phyloP scores from a whole-genome alignment of 768 basidiomycete species.

The Suillus luteus region DNA sequence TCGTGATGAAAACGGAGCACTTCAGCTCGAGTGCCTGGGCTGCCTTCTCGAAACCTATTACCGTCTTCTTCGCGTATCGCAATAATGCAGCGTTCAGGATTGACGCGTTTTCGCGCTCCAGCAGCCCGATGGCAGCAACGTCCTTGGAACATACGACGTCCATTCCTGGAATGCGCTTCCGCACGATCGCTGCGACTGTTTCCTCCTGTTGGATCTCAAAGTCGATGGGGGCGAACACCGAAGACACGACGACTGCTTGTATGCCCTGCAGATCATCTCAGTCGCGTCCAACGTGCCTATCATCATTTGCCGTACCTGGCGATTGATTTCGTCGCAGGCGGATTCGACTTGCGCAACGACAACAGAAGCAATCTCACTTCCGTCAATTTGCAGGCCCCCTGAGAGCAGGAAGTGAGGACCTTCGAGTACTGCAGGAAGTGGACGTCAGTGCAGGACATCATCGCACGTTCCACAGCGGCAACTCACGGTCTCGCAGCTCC shows the following conservation, averaged over 20 bases:
- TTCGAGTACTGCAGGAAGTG: slow-evolving; percentile 22
- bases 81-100: slow-evolving; percentile 69
- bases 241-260: slow-evolving; percentile 44
- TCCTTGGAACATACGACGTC: slow-evolving; percentile 57
- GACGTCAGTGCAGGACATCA: slow-evolving; percentile 15
- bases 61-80: slow-evolving; percentile 56
- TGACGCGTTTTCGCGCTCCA: slow-evolving; percentile 68
- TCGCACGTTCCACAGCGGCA: slow-evolving; percentile 10
- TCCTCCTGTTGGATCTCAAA: slow-evolving; percentile 48
- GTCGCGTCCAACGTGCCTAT: not conserved
- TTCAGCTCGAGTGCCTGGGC: slow-evolving; percentile 46
- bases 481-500: slow-evolving; percentile 33
- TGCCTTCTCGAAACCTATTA: slow-evolving; percentile 54
- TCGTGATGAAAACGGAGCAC: slow-evolving; percentile 59
- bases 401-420: slow-evolving; percentile 39
- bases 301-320: slow-evolving; percentile 20
- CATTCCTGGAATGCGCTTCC: slow-evolving; percentile 39
- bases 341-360: slow-evolving; percentile 46
- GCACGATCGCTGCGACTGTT: slow-evolving; percentile 44
- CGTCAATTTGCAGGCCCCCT: slow-evolving; percentile 49
- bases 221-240: slow-evolving; percentile 53
- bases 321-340: slow-evolving; percentile 43
- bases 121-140: slow-evolving; percentile 58
- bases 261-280: slow-evolving; percentile 21
- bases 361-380: slow-evolving; percentile 44